Base-by-base conservation (phyloP, 73 alveolate genomes). In the Stentor roeselii region DNA sequence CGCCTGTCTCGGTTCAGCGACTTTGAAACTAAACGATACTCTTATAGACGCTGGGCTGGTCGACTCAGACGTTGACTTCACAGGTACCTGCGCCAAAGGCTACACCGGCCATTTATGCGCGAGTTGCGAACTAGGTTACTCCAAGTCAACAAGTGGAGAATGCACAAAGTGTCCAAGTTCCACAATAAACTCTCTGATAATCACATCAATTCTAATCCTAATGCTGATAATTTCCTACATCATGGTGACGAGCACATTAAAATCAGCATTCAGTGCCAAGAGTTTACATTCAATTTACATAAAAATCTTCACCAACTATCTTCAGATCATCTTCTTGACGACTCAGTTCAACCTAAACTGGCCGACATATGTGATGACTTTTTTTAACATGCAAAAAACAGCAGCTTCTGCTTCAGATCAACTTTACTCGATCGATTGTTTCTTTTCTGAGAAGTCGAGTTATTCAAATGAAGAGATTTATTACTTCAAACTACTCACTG, bases 381-480 rank as follows among this genome's bases (percentile, higher is more conserved):
- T 86, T 0, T 31, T 85, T 59, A 58, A 39, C 1, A 75, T 86
- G 27, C 77, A 89, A 39, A 4, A 38, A 3, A 34, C 14, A 30
- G 59, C 88, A 6, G 75, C 86, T 4, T 59, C 84, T 59, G 76
- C 82, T 27, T 60, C 88, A 34, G 85, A 85, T 2, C 75, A 78
- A 30, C 36, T 89, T 35, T 85, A 85, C 59, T 85, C 92, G 35
- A 76, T 77, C 38, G 94, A 89, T 61, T 89, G 94, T 76, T 89
- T 86, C 82, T 40, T 89, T n/a, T n/a, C n/a, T n/a, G n/a, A n/a
- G 40, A 21, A 58, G 32, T 59, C 50, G 32, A 58, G 36, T 14
- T 82, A 59, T 14, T 42, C 75, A 34, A 82, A 39, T 3, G 83
- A 86, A 67, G 84, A 74, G 35, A 36, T 84, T 21, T 89, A 78